These are phyloP conservation scores for Leishmania aethiopica DNA, from an alignment of 208 protist genomes.

Conservation along the genomic window DNA sequence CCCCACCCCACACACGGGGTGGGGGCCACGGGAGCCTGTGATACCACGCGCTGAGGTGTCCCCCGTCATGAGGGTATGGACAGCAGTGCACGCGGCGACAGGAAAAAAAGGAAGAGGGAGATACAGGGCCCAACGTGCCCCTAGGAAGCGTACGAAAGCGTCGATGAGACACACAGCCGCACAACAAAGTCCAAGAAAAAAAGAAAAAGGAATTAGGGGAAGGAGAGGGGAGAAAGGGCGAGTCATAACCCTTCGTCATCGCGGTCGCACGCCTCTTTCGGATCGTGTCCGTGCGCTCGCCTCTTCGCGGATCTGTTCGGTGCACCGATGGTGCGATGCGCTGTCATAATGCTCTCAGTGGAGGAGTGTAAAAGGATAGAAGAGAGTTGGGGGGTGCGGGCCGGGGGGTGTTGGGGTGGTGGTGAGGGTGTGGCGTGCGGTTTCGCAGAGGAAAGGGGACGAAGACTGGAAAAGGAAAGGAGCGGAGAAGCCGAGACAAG, in stretches of 20 bases:
- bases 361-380: neutral
- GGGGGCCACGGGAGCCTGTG: neutral
- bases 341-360: neutral
- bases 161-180: neutral
- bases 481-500: neutral
- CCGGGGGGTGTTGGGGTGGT: neutral
- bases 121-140: neutral
- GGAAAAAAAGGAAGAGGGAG: neutral
- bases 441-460: slow-evolving; percentile 1
- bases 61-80: neutral
- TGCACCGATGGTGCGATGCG: neutral
- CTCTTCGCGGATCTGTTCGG: neutral
- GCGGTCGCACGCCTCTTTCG: neutral
- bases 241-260: neutral
- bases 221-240: neutral
- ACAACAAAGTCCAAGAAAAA: neutral
- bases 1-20: neutral
- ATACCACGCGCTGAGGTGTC: neutral
- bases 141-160: neutral
- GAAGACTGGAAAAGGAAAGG: slow-evolving; percentile 17
- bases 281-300: neutral
- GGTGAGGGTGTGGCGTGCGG: neutral
- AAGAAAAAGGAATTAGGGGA: neutral
- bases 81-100: neutral
- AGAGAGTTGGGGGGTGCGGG: neutral